These are phyloP conservation scores for Hanseniaspora clermontiae DNA, from an alignment of 805 yeast genomes.

Conservation along the genomic window DNA sequence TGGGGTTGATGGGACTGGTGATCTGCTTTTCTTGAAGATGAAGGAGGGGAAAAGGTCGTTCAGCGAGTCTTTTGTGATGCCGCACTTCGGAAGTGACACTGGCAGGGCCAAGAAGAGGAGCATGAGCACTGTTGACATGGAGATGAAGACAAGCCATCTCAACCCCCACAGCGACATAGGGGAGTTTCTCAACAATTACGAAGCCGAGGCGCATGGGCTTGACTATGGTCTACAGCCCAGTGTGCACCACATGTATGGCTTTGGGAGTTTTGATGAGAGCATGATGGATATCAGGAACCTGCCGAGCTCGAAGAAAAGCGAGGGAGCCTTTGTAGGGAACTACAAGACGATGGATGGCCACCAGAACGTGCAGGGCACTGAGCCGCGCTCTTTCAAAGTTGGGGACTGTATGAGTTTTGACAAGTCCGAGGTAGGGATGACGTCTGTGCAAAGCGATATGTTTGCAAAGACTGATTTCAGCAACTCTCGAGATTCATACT, in stretches of 20 bases:
- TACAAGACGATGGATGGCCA: not conserved
- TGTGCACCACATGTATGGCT: not conserved
- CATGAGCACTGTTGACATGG: not conserved
- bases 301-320: not conserved
- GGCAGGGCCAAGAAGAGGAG: not conserved
- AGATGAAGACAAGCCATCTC: not conserved
- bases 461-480: not conserved
- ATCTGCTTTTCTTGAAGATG: not conserved
- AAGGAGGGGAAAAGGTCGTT: not conserved
- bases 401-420: not conserved
- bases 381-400: not conserved
- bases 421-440: not conserved
- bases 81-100: not conserved
- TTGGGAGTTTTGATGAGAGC: not conserved
- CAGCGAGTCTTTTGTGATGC: not conserved
- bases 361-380: not conserved
- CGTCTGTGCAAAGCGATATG: not conserved
- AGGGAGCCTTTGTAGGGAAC: not conserved
- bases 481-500: not conserved
- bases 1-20: not conserved
- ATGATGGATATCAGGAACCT: not conserved
- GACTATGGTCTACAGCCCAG: not conserved
- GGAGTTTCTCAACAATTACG: not conserved
- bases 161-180: not conserved
- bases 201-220: not conserved